phyloP scores from a whole-genome alignment of 345 rosid genomes.

The Moricandia arvensis region DNA sequence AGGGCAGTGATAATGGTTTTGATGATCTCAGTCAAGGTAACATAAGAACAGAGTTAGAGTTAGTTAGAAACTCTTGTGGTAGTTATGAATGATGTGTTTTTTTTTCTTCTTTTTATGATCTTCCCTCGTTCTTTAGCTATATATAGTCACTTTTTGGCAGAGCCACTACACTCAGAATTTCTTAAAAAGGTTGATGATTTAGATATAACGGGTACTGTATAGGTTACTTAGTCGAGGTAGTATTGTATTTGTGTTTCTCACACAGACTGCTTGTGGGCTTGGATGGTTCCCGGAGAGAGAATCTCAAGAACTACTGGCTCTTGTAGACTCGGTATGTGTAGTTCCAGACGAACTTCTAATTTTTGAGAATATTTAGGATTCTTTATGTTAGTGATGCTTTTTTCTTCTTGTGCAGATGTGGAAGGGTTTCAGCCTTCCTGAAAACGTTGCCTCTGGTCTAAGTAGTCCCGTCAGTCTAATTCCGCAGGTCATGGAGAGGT shows the following conservation, averaged over 20 bases:
- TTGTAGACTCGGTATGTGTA: constrained; percentile 56
- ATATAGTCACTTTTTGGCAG: not conserved
- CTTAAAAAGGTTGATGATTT: too few relatives aligned
- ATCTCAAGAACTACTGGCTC: constrained; percentile 47
- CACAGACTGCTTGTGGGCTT: constrained; percentile 67
- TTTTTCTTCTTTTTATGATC: too few relatives aligned
- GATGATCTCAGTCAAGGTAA: constrained; percentile 87
- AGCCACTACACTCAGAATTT: not conserved
- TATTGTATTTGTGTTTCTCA: constrained; percentile 1
- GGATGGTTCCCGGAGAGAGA: constrained; percentile 80
- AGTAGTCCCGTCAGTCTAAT: constrained; percentile 38
- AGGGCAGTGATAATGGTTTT: constrained; percentile 65
- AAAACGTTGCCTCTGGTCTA: constrained; percentile 30
- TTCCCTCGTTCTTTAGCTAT: too few relatives aligned
- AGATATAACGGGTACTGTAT: not conserved
- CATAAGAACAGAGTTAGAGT: constrained; percentile 1
- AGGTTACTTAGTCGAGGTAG: not conserved
- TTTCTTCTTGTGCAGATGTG: constrained; percentile 50
- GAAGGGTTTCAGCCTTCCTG: constrained; percentile 48
- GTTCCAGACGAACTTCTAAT: not conserved
- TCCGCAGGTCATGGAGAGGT: constrained; percentile 59
- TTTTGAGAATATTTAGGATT: too few relatives aligned
- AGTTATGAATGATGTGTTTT: not conserved
- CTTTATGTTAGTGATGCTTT: constrained; percentile 6
- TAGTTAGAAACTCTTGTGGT: constrained; percentile 9